These are phyloP conservation scores for Lantana camara DNA, from an alignment of 257 asterid genomes.

Conservation along the genomic window DNA sequence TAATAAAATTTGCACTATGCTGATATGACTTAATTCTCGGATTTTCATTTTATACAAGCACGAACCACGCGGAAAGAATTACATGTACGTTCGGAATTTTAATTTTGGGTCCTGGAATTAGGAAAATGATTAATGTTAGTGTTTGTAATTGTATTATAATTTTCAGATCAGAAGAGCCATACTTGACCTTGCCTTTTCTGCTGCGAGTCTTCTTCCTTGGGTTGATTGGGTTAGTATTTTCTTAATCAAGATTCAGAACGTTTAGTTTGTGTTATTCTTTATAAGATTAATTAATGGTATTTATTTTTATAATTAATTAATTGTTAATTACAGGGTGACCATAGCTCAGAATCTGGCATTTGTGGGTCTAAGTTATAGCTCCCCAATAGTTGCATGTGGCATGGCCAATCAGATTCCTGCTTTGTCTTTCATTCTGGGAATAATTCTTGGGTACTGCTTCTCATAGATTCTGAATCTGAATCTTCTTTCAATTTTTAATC, in stretches of 20 bases:
- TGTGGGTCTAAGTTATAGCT: conserved; percentile 73
- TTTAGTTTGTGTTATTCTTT: neutral
- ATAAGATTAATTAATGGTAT: neutral
- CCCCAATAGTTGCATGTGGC: conserved; percentile 81
- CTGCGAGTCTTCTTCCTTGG: conserved; percentile 65
- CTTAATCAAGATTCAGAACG: neutral
- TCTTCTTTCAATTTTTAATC: neutral
- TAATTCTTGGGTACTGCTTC: conserved; percentile 51
- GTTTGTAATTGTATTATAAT: neutral
- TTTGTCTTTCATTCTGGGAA: conserved; percentile 57
- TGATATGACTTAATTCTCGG: too few species aligned
- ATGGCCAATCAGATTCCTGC: conserved; percentile 77
- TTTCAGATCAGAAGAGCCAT: conserved; percentile 52
- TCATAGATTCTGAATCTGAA: neutral
- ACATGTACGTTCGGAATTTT: too few species aligned
- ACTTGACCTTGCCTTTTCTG: conserved; percentile 45
- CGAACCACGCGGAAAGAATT: too few species aligned
- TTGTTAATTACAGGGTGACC: conserved; percentile 51
- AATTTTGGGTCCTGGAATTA: too few species aligned
- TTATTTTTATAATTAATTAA: neutral
- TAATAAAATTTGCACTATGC: too few species aligned
- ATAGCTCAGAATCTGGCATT: conserved; percentile 76
- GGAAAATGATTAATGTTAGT: neutral
- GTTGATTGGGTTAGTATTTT: conserved; percentile 55
- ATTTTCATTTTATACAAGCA: too few species aligned